Conservation (phyloP, 805 yeast genomes). For the Barnettozyma botsteinii region DNA sequence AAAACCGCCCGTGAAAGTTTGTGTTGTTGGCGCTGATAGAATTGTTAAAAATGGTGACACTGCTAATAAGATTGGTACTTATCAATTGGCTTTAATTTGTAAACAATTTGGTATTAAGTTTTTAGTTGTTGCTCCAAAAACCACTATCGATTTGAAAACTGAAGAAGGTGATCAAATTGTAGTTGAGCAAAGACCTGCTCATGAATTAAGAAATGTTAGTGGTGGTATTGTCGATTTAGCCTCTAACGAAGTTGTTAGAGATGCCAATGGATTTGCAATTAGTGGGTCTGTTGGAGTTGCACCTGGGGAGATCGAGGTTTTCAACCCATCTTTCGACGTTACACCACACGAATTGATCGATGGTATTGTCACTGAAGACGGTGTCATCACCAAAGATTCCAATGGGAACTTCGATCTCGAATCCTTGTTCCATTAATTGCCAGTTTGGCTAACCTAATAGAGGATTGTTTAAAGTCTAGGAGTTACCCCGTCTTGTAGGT, state of each 20-base stretch:
- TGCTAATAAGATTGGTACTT: conserved; percentile 95
- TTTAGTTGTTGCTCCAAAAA: conserved; percentile 91
- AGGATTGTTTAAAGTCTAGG: background rate
- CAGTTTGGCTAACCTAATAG: too few species aligned
- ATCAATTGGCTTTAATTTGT: conserved; percentile 75
- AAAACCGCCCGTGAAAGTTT: conserved; percentile 69
- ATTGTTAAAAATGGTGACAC: conserved; percentile 91
- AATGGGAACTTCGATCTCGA: conserved; percentile 46
- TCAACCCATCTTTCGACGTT: conserved; percentile 97
- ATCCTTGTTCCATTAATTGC: conserved; percentile 10
- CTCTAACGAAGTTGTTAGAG: conserved; percentile 24
- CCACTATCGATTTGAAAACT: conserved; percentile 75
- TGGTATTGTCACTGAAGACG: conserved; percentile 82
- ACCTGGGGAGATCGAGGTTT: conserved; percentile 76
- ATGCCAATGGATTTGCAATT: conserved; percentile 27
- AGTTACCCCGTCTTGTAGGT: background rate
- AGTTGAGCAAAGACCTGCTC: conserved; percentile 82
- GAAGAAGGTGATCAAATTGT: conserved; percentile 65
- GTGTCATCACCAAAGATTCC: conserved; percentile 44
- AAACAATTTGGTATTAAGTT: conserved; percentile 64
- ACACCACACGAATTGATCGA: conserved; percentile 82
- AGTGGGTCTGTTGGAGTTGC: conserved; percentile 66
- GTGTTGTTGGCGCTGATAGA: conserved; percentile 87
- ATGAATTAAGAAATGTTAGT: conserved; percentile 69
- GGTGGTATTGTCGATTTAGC: conserved; percentile 50